Conservation (phyloP, 495 filamentous ascomycete species). For the Daldinia grandis region DNA sequence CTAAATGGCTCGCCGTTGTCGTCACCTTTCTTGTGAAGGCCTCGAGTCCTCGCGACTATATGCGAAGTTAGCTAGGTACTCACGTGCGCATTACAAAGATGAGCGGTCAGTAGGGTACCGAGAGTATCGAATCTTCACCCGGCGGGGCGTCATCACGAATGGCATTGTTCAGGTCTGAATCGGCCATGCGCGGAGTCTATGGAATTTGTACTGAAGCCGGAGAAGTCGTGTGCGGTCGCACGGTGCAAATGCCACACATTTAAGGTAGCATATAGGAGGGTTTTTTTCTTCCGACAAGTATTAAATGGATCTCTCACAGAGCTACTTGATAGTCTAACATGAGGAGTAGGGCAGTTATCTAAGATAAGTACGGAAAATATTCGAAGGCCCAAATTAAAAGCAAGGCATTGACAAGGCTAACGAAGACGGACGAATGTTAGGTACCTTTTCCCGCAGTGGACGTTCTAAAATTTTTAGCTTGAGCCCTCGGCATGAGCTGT, state of each 20-base stretch:
- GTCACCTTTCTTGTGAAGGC: constrained; percentile 95
- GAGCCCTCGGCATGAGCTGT: constrained; percentile 2
- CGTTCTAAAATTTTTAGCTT: constrained; percentile 13
- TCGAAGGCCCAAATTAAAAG: constrained; percentile 19
- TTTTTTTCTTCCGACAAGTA: constrained; percentile 31
- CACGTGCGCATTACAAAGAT: constrained; percentile 19
- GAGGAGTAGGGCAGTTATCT: constrained; percentile 19
- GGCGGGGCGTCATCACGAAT: constrained; percentile 56
- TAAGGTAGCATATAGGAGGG: constrained; percentile 27
- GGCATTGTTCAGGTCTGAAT: constrained; percentile 61
- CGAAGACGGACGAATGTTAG: background rate
- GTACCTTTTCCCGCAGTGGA: constrained; percentile 7
- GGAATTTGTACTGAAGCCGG: constrained; percentile 34
- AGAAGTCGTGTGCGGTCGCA: constrained; percentile 35
- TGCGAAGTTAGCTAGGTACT: constrained; percentile 31
- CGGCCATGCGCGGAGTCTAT: constrained; percentile 60
- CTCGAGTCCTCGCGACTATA: constrained; percentile 85
- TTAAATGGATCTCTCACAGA: constrained; percentile 23
- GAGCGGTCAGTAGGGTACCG: constrained; percentile 47
- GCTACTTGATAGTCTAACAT: constrained; percentile 27
- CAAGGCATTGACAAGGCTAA: constrained; percentile 30
- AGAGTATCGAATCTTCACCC: constrained; percentile 62
- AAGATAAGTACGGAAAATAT: constrained; percentile 30
- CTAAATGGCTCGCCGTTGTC: constrained; percentile 89
- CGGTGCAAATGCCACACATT: constrained; percentile 39